Conservation (phyloP, 352 stramenopile species). For the Peronospora destructor region DNA sequence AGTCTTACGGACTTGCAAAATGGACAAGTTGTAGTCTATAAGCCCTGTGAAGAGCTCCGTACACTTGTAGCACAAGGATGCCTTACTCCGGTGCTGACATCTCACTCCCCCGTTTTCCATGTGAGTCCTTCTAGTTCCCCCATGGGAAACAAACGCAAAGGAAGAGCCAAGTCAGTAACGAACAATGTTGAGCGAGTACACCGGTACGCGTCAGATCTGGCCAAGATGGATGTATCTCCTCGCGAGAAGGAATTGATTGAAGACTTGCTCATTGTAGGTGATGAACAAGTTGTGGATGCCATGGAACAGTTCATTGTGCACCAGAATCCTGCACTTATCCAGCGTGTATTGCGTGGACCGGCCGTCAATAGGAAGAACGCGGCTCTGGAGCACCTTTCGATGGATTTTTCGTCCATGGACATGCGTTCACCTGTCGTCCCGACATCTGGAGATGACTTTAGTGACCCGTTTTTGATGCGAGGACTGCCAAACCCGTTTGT, state of each 20-base stretch:
- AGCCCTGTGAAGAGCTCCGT: constrained; percentile 64
- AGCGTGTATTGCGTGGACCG: constrained; percentile 44
- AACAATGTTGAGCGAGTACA: constrained; percentile 63
- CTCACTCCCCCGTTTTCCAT: constrained; percentile 9
- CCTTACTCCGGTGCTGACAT: constrained; percentile 47
- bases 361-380: constrained; percentile 21
- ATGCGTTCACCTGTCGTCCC: constrained; percentile 34
- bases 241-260: constrained; percentile 56
- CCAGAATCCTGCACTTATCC: constrained; percentile 45
- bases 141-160: constrained; percentile 60
- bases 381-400: constrained; percentile 46
- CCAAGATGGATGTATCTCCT: constrained; percentile 64
- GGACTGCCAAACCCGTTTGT: constrained; percentile 38
- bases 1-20: constrained; percentile 44
- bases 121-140: constrained; percentile 41
- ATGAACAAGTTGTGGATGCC: constrained; percentile 68
- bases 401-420: constrained; percentile 47
- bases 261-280: constrained; percentile 60
- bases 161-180: constrained; percentile 55
- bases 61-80: constrained; percentile 65
- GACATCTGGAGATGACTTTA: constrained; percentile 12
- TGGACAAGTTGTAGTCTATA: constrained; percentile 60
- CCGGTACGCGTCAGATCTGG: constrained; percentile 53
- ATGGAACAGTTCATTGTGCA: constrained; percentile 71
- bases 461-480: constrained; percentile 43